phyloP scores from a whole-genome alignment of 2,329 filamentous ascomycete genomes.

The Aspergillus sp. region DNA sequence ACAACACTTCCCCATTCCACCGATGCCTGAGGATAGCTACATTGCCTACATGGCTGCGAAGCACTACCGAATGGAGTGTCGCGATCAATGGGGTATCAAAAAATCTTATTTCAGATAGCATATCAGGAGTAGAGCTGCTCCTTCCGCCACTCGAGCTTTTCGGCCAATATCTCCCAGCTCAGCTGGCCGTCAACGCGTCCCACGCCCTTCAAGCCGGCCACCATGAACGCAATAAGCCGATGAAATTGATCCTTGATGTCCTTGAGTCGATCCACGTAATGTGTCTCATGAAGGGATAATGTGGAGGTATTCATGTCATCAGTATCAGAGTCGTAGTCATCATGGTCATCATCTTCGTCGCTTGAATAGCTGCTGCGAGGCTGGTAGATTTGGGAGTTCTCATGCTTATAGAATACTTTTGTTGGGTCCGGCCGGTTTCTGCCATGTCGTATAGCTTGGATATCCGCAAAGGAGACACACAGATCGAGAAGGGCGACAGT shows the following conservation, averaged over 20 bases:
- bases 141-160: constrained; percentile 64
- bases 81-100: neutral
- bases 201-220: constrained; percentile 69
- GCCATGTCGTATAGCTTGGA: constrained; percentile 45
- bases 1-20: neutral
- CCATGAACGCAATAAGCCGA: constrained; percentile 65
- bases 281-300: constrained; percentile 35
- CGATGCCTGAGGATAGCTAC: constrained; percentile 4
- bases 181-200: constrained; percentile 69
- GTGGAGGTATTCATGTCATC: constrained; percentile 35
- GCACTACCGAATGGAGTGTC: too few species aligned
- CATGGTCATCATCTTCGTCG: constrained; percentile 17
- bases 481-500: constrained; percentile 76
- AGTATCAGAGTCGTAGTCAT: constrained; percentile 20
- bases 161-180: constrained; percentile 77
- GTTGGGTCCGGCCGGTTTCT: constrained; percentile 12
- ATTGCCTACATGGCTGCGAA: too few species aligned
- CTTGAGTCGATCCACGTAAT: constrained; percentile 53
- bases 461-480: constrained; percentile 65
- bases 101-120: neutral
- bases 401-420: neutral
- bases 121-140: constrained; percentile 1
- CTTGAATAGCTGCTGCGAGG: constrained; percentile 10
- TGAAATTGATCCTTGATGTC: constrained; percentile 63
- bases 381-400: neutral